Evolutionary conservation across 441 rosid species (phyloP).

Genomic region (Bruguiera hainesii): DNA sequence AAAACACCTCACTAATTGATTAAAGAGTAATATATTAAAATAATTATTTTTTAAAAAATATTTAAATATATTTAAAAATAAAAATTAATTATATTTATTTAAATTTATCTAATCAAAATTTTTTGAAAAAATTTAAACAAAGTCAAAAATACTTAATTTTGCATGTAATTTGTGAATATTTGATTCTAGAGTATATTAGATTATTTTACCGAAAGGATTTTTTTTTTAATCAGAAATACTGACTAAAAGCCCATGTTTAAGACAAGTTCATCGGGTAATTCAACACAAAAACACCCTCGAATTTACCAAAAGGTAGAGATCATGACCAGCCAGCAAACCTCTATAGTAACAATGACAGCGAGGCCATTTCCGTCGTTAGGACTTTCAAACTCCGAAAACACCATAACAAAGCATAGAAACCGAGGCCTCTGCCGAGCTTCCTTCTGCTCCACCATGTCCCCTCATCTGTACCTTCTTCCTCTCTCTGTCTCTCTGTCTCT

Average conservation of each 20-base stretch:
- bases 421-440: conserved; percentile 27
- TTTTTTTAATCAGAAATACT: neutral
- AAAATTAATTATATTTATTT: too few relatives aligned
- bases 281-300: neutral
- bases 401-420: conserved; percentile 22
- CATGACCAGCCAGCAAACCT: too few relatives aligned
- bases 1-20: too few relatives aligned
- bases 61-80: too few relatives aligned
- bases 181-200: neutral
- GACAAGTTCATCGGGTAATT: conserved; percentile 11
- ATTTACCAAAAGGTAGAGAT: conserved; percentile 13
- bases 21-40: too few relatives aligned
- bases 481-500: neutral
- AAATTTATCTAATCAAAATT: too few relatives aligned
- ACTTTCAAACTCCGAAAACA: neutral
- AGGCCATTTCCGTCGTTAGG: conserved; percentile 10
- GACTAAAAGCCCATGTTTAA: conserved; percentile 8
- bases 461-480: conserved; percentile 9
- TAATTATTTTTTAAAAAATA: too few relatives aligned
- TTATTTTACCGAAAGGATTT: too few relatives aligned
- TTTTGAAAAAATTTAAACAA: too few relatives aligned
- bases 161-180: too few relatives aligned
- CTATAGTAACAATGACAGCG: neutral
- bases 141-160: too few relatives aligned
- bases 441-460: conserved; percentile 17